phyloP scores from a whole-genome alignment of 371 early-diverging fungal species.

The Apophysomyces ossiformis region DNA sequence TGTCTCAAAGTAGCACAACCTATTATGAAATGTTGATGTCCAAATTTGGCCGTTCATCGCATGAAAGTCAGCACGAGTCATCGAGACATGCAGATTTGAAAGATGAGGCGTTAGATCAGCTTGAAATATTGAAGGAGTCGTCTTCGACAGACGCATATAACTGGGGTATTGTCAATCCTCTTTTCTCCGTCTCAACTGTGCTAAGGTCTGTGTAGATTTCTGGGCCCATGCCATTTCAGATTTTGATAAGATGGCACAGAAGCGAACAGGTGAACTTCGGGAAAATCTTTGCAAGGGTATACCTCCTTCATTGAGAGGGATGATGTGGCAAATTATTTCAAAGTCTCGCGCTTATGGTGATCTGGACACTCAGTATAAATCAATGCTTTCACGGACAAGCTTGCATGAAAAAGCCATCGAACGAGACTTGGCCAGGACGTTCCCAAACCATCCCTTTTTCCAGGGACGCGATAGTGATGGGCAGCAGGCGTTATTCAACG shows the following conservation, averaged over 20 bases:
- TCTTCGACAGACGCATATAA: conserved; percentile 30
- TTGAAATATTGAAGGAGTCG: conserved; percentile 26
- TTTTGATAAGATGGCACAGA: conserved; percentile 27
- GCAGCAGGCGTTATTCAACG: conserved; percentile 79
- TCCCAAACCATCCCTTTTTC: conserved; percentile 84
- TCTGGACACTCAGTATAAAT: conserved; percentile 79
- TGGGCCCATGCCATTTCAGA: conserved; percentile 41
- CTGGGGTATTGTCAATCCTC: conserved; percentile 36
- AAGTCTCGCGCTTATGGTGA: conserved; percentile 72
- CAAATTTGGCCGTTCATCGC: conserved; percentile 38
- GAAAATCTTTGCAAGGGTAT: conserved; percentile 63
- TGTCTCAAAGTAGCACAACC: conserved; percentile 20
- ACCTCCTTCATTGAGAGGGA: conserved; percentile 89
- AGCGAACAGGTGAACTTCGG: conserved; percentile 31
- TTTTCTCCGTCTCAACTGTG: neutral
- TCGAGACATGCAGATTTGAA: conserved; percentile 36
- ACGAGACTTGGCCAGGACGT: conserved; percentile 87
- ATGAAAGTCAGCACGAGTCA: conserved; percentile 45
- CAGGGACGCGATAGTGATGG: conserved; percentile 77
- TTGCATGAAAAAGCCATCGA: conserved; percentile 86
- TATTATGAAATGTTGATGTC: conserved; percentile 44
- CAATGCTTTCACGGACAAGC: conserved; percentile 75
- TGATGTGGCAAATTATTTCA: conserved; percentile 85
- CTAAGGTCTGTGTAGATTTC: conserved; percentile 34
- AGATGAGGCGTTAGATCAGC: conserved; percentile 31